Percentiles rank a stretch among this genome's conserved stretches.
Conservation (phyloP, 2,329 filamentous ascomycete species). For the Epichloe typhina region DNA sequence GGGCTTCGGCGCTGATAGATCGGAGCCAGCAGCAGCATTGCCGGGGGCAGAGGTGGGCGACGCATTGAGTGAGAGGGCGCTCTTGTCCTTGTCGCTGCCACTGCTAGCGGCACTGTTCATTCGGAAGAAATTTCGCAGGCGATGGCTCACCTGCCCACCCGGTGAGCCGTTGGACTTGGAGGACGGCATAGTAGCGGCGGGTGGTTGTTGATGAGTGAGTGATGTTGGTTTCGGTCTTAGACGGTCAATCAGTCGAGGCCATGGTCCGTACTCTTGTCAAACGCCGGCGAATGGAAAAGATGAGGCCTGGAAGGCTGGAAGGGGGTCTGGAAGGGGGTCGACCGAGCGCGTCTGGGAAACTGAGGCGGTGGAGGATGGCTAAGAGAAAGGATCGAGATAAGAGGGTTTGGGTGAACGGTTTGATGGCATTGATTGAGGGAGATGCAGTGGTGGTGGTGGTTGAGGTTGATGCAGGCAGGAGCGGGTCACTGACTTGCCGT, state of each 20-base stretch:
- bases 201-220: background rate
- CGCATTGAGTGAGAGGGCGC: constrained; percentile 1
- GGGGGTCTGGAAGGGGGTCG: background rate
- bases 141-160: constrained; percentile 51
- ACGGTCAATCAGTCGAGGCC: constrained; percentile 23
- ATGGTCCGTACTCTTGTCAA: constrained; percentile 19
- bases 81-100: constrained; percentile 23
- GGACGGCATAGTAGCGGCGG: constrained; percentile 30
- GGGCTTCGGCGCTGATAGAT: constrained; percentile 32
- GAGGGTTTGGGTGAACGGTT: too few relatives aligned
- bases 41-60: constrained; percentile 6
- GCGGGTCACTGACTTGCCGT: background rate
- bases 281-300: background rate
- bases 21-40: constrained; percentile 7
- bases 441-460: background rate
- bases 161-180: constrained; percentile 36
- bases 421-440: background rate
- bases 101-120: constrained; percentile 40
- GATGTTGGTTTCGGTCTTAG: background rate
- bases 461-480: background rate
- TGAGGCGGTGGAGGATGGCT: background rate
- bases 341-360: background rate
- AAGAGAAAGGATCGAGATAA: background rate
- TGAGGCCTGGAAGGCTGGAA: background rate
- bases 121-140: constrained; percentile 58